Conservation (phyloP, 2,329 filamentous ascomycete genomes). For the Xylariaceae sp. region DNA sequence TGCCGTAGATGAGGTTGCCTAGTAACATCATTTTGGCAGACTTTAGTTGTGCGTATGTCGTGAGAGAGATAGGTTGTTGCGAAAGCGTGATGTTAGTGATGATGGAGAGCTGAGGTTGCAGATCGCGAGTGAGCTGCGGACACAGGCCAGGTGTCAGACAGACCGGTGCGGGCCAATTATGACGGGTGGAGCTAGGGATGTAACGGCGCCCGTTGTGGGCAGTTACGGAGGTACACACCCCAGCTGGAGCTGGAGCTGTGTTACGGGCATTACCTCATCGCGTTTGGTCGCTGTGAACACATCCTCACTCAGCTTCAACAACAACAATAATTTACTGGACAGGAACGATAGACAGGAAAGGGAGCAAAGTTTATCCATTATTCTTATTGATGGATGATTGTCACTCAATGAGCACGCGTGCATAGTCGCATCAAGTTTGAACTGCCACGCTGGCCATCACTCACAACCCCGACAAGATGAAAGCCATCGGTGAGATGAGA, state of each 20-base stretch:
- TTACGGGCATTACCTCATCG: background rate
- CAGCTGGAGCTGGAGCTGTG: too few relatives aligned
- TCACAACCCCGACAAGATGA: constrained; percentile 19
- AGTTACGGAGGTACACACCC: background rate
- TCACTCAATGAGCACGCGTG: background rate
- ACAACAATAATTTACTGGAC: background rate
- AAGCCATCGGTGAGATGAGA: constrained; percentile 23
- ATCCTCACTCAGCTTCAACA: background rate
- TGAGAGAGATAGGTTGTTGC: background rate
- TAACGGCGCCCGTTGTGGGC: too few relatives aligned
- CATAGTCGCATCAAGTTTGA: background rate
- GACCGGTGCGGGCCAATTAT: constrained; percentile 1
- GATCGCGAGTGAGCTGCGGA: background rate
- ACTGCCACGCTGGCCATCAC: too few relatives aligned
- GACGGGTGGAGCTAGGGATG: background rate
- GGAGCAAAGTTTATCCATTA: too few relatives aligned
- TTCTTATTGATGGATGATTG: background rate
- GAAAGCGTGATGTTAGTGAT: background rate
- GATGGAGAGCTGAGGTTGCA: background rate
- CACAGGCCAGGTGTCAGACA: constrained; percentile 21
- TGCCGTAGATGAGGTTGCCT: constrained; percentile 69
- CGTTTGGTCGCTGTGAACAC: background rate
- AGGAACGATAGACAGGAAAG: too few relatives aligned
- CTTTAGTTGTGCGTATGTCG: background rate
- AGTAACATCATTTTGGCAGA: constrained; percentile 60